Evolutionary conservation across 371 early-diverging fungal species (phyloP), one percentile per base, ranked within the genome.

Genomic region (Circinella minor): DNA sequence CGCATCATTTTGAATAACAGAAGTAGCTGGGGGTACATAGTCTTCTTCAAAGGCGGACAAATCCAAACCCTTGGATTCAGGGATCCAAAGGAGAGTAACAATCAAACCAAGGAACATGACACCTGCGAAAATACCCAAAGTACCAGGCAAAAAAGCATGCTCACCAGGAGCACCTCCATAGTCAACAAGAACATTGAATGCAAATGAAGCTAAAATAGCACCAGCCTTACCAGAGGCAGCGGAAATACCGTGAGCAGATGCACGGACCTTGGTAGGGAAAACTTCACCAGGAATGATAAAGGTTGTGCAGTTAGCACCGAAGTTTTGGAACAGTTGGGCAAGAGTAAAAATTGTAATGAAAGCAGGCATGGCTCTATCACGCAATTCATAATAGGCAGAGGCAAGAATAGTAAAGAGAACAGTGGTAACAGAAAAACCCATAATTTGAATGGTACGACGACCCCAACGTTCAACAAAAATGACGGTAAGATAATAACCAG

Each of bases 281-380:
- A 92, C 89, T 79, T 97, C 97, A 76, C 93, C 91, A 20, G 97
- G 95, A 70, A 94, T 84, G 66, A 97, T 91, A 63, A 97, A 96
- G 37, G 96, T 95, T 43, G 96, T 96, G 55, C 91, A 76, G 86
- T 96, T 96, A 75, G 97, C 94, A 59, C 96, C 96, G 82, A 95
- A 95, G 88, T 96, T 92, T 83, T 89, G 90, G 86, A 95, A 94
- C 17, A 86, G 65, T 76, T 94, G 93, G 14, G 92, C 91, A 47
- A 92, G 77, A 20, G 92, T 90, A 79, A 90, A 93, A 66, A 95
- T 66, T 57, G 85, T 81, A 57, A 94, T 84, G 78, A 95, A 94
- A 36, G 87, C 86, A 48, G 87, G 87, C 62, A 89, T 80, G 36
- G 88, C 84, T 39, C 75, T 80, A 73, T 82, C 81, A 47, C 85